Evolutionary conservation across 768 basidiomycete genomes (phyloP), one percentile per base, ranked within the genome.

Genomic region (Leucosporidium creatinivorum): DNA sequence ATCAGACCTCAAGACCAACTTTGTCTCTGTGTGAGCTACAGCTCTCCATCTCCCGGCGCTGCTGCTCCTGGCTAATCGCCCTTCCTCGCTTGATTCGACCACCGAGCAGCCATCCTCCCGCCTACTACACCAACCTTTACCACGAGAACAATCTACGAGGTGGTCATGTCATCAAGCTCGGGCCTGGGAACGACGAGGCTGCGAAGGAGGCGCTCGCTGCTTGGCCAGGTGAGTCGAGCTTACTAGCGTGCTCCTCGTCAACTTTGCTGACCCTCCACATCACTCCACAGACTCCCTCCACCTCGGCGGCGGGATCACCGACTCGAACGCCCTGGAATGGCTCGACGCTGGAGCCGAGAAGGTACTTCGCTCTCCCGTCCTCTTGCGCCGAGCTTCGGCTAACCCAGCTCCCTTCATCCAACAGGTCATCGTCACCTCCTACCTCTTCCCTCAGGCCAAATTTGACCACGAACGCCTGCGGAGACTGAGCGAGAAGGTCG

Each of bases 341-440:
- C 78, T 98, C 60, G 84, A 88, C 49, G 84, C 84, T 2, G 94
- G 94, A 7, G 96, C 96, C 23, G 87, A 87, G 76, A 98, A 99
- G 83, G 94, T 85, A 66, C 55, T 76, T 66, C 25, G 31, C 30
- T 21, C 18, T 19, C n/a, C 23, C 19, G 17, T 10, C n/a, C 4
- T 1, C 48, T 58, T 50, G n/a, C 23, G 18, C n/a, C 44, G 4
- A 19, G 52, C 39, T 49, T 51, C 31, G 64, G 21, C 58, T 58
- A 13, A 44, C 36, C 39, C 7, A 3, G 21, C 33, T 33, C 39
- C 13, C 39, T 44, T 13, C 8, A 5, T 36, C 44, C 33, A 4
- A 1, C 73, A 98, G 93, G 86, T 98, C 72, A 97, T 99, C 62
- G 89, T 99, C n/a, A 99, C 96, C 5, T 96, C 93, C 18, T 91